Percentiles rank a stretch among this genome's conserved stretches.
Conservation (phyloP, 2,329 filamentous ascomycete species). For the Colletotrichum truncatum region DNA sequence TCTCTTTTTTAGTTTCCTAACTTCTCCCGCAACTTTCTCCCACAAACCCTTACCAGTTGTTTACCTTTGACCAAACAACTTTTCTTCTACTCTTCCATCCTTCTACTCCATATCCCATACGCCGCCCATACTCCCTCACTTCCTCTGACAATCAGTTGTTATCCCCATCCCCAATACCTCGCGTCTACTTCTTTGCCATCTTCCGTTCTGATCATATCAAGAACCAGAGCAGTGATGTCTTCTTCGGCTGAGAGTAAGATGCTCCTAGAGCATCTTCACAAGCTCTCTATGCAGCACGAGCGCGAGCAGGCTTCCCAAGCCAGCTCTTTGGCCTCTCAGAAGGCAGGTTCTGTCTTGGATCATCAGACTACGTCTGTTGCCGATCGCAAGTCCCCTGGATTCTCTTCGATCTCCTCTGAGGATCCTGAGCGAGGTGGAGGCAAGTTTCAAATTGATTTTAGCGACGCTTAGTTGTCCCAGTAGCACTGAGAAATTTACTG, state of each 20-base stretch:
- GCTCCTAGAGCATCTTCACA: conserved; percentile 20
- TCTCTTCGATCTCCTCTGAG: conserved; percentile 11
- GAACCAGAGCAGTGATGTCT: background rate
- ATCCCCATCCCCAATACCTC: background rate
- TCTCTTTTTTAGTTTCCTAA: background rate
- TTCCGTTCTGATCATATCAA: background rate
- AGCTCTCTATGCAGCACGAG: conserved; percentile 17
- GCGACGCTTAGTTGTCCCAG: no score
- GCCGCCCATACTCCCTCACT: background rate
- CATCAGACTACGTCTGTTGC: background rate
- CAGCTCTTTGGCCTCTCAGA: background rate
- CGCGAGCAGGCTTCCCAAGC: conserved; percentile 8
- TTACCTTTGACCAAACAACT: background rate
- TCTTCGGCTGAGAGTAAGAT: conserved; percentile 5
- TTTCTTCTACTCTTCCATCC: background rate
- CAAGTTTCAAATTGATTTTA: no score
- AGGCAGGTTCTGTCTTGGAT: background rate
- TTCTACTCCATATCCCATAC: background rate
- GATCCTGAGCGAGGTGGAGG: conserved; percentile 15
- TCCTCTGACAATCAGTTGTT: background rate
- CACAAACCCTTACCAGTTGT: background rate
- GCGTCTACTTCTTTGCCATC: background rate
- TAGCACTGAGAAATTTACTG: background rate
- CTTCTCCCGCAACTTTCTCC: background rate
- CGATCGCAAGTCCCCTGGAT: background rate